These are phyloP conservation scores for Camelina neglecta DNA, from an alignment of 345 rosid genomes.

Conservation along the genomic window DNA sequence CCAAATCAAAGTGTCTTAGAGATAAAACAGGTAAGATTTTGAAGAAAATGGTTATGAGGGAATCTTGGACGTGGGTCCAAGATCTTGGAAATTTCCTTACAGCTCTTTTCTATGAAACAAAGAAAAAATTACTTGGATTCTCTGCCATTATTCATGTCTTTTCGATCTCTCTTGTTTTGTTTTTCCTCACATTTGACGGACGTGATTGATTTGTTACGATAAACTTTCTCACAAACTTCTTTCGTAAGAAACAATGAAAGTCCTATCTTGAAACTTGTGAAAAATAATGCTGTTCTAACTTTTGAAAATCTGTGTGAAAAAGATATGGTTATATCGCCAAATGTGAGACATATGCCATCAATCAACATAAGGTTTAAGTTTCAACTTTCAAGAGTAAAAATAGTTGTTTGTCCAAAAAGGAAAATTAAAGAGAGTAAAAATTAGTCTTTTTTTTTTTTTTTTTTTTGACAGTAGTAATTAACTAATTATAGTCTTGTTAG, in stretches of 20 bases:
- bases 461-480: too few relatives aligned
- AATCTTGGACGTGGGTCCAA: constrained; percentile 43
- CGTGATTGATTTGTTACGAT: constrained; percentile 41
- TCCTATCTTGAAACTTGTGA: neutral
- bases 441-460: too few relatives aligned
- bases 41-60: constrained; percentile 24
- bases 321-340: neutral
- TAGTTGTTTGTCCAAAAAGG: neutral
- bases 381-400: too few relatives aligned
- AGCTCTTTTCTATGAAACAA: constrained; percentile 34
- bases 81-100: constrained; percentile 43
- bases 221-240: constrained; percentile 26
- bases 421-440: too few relatives aligned
- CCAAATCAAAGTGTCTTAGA: constrained; percentile 37
- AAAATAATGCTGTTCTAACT: neutral
- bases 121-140: constrained; percentile 17
- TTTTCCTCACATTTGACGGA: constrained; percentile 13
- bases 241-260: constrained; percentile 23
- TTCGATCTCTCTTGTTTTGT: constrained; percentile 27
- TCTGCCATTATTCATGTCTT: constrained; percentile 43
- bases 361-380: neutral
- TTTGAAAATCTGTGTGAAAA: neutral
- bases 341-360: constrained; percentile 9
- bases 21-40: constrained; percentile 44
- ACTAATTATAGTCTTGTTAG: too few relatives aligned